Percentiles rank a stretch among this genome's conserved stretches.
Evolutionary conservation across 768 basidiomycete genomes (phyloP).

Genomic region (Rhodosporidiobolus odoratus): DNA sequence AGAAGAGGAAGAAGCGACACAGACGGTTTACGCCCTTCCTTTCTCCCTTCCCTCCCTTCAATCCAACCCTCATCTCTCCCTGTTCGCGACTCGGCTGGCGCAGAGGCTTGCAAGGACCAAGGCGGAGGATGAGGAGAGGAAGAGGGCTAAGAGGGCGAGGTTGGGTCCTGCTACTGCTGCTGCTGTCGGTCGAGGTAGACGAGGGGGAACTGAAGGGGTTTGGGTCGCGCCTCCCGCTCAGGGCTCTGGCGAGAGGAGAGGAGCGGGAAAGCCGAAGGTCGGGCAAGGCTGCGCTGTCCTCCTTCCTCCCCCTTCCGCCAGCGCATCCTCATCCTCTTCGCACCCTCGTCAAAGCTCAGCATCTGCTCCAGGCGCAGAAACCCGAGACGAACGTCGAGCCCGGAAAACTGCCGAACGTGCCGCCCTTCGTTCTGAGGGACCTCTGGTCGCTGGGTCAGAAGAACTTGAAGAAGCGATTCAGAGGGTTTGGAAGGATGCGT

Average conservation of each 20-base stretch:
- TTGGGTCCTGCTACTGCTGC: not conserved
- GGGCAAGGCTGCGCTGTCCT: no score
- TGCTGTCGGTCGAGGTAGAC: not conserved
- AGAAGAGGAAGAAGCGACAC: not conserved
- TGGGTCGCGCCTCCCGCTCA: no score
- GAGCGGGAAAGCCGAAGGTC: no score
- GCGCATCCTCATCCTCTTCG: not conserved
- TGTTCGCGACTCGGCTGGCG: conserved; percentile 6
- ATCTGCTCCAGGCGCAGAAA: no score
- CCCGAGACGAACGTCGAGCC: not conserved
- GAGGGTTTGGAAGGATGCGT: conserved; percentile 15
- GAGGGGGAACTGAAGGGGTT: not conserved
- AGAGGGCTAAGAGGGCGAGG: not conserved
- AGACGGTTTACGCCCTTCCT: not conserved
- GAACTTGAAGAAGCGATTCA: conserved; percentile 5
- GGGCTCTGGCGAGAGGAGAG: no score
- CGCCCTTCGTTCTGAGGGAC: not conserved
- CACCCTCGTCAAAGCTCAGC: no score
- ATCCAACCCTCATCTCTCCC: not conserved
- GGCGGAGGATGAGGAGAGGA: not conserved
- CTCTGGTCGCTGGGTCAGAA: not conserved
- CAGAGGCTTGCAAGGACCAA: not conserved
- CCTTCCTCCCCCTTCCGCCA: not conserved
- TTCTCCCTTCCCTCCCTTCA: not conserved
- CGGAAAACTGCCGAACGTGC: not conserved